Percentiles rank a stretch among this genome's conserved stretches.
Conservation (phyloP, 2,329 filamentous ascomycete species). For the Pseudogymnoascus destructans region DNA sequence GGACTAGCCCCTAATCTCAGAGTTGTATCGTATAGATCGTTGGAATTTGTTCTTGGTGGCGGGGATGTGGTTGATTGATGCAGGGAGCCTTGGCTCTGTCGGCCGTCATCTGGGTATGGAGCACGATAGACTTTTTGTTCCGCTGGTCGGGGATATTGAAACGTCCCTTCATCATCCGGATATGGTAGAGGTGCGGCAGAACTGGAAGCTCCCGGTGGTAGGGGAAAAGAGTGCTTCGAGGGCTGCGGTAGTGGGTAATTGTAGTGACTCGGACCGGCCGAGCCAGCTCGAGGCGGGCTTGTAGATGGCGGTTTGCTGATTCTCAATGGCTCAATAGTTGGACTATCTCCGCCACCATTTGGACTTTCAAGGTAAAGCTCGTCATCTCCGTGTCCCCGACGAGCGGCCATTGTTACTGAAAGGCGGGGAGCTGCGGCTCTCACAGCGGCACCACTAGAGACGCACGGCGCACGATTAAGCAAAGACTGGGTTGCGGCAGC, state of each 20-base stretch:
- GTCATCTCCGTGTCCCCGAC: slow-evolving; percentile 57
- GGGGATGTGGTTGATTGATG: slow-evolving; percentile 9
- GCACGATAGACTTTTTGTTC: slow-evolving; percentile 24
- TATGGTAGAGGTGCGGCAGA: slow-evolving; percentile 58
- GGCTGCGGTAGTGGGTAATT: slow-evolving; percentile 37
- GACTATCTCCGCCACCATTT: slow-evolving; percentile 46
- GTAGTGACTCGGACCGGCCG: slow-evolving; percentile 28
- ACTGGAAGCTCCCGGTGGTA: slow-evolving; percentile 57
- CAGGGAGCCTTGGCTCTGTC: slow-evolving; percentile 15
- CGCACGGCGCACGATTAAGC: not conserved
- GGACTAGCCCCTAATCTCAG: slow-evolving; percentile 28
- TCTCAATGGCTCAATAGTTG: slow-evolving; percentile 69
- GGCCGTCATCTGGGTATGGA: slow-evolving; percentile 26
- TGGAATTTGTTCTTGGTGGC: slow-evolving; percentile 12
- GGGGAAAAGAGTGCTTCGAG: slow-evolving; percentile 46
- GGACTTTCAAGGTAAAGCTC: slow-evolving; percentile 62
- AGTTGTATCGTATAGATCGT: slow-evolving; percentile 25
- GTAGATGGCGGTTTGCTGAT: slow-evolving; percentile 70
- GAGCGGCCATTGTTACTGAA: slow-evolving; percentile 23
- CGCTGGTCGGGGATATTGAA: slow-evolving; percentile 26
- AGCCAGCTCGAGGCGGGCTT: slow-evolving; percentile 31
- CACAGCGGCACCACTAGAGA: slow-evolving; percentile 2
- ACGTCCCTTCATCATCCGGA: slow-evolving; percentile 52
- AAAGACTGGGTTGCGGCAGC: not conserved
- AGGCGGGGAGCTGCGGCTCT: slow-evolving; percentile 2